Percentiles rank a stretch among this genome's conserved stretches.
Evolutionary conservation across 2,329 filamentous ascomycete species (phyloP).

Genomic region (Ceratocystis colombiana): DNA sequence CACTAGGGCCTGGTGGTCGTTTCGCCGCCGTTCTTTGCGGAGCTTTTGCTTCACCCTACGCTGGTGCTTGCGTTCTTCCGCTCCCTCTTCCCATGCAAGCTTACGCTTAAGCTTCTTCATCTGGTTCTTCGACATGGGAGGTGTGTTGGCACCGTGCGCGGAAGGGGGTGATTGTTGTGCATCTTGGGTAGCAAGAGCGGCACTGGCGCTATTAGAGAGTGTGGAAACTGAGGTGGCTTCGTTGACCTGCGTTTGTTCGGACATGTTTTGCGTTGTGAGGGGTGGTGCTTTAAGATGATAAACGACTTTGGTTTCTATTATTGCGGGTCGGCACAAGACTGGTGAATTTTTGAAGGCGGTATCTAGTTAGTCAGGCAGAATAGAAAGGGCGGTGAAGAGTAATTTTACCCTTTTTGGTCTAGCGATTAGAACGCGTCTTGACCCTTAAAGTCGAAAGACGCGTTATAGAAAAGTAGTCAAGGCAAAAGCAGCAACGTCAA

Average conservation of each 20-base stretch:
- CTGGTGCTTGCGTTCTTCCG: constrained; percentile 45
- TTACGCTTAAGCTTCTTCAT: constrained; percentile 66
- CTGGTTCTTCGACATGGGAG: constrained; percentile 68
- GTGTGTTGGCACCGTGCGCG: constrained; percentile 21
- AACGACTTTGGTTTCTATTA: no score
- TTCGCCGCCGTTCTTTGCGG: constrained; percentile 40
- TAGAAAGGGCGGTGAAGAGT: constrained; percentile 11
- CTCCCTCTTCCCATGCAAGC: constrained; percentile 65
- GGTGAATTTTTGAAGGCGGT: constrained; percentile 25
- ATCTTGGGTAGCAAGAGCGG: not conserved
- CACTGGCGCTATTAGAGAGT: not conserved
- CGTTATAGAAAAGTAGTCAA: not conserved
- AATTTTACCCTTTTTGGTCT: constrained; percentile 24
- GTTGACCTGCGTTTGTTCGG: constrained; percentile 4
- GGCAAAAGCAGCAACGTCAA: not conserved
- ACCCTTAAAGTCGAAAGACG: not conserved
- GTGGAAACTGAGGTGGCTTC: not conserved
- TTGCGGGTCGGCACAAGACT: not conserved
- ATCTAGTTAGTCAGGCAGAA: constrained; percentile 19
- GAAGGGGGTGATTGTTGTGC: not conserved
- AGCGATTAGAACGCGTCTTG: constrained; percentile 16
- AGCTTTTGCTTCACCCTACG: constrained; percentile 47
- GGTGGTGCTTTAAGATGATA: not conserved
- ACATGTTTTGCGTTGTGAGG: constrained; percentile 7
- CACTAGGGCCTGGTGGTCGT: constrained; percentile 42